Percentiles rank a stretch among this genome's conserved stretches.
Conservation (phyloP, 2,329 filamentous ascomycete genomes). For the Diaporthe citriasiana region DNA sequence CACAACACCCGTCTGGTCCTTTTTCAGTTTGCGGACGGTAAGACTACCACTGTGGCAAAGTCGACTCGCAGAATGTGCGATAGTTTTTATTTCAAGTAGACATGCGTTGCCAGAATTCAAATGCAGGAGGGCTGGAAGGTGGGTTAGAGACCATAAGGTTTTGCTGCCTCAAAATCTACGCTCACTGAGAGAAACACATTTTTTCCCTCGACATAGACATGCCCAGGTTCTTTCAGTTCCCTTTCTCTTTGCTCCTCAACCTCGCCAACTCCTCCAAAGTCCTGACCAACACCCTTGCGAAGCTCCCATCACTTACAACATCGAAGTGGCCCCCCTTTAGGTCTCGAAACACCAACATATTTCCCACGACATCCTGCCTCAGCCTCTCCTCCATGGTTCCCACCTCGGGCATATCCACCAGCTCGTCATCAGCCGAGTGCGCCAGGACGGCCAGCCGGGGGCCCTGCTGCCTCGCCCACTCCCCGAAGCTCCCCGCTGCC, state of each 20-base stretch:
- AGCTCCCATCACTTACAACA: conserved; percentile 72
- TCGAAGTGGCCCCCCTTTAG: conserved; percentile 73
- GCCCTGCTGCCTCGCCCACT: conserved; percentile 51
- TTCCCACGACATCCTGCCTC: conserved; percentile 53
- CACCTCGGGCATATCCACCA: conserved; percentile 70
- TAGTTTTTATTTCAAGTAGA: background rate
- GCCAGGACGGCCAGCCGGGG: conserved; percentile 56
- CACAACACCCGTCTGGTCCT: too few relatives aligned
- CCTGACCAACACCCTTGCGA: conserved; percentile 63
- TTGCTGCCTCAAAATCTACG: background rate
- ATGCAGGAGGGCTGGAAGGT: background rate
- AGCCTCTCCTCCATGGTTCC: conserved; percentile 68
- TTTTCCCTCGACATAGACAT: background rate
- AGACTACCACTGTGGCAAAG: background rate
- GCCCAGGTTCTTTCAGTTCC: background rate
- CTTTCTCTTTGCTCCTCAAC: background rate
- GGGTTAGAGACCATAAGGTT: background rate
- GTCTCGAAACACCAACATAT: conserved; percentile 58
- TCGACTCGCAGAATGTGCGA: background rate
- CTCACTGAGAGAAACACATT: background rate
- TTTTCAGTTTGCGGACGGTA: background rate
- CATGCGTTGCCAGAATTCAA: too few relatives aligned
- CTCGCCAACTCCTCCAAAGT: conserved; percentile 45
- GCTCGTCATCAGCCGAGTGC: conserved; percentile 62
- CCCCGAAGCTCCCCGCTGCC: conserved; percentile 57